Evolutionary conservation across 2,329 filamentous ascomycete genomes (phyloP).

Genomic region (Aspergillus japonicus): DNA sequence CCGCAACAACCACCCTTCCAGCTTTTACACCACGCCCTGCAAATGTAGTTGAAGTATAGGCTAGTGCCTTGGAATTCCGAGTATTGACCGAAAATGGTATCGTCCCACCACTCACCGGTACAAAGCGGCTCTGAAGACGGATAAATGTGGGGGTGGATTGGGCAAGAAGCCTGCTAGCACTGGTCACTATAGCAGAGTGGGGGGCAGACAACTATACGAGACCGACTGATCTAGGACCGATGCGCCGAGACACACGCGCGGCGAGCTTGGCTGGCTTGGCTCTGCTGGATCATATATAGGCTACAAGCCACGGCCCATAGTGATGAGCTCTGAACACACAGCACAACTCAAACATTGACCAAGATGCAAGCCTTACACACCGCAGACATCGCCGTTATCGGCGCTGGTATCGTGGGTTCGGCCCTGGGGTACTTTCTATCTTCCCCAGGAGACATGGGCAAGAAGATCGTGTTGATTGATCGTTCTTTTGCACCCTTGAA

Average conservation of each 20-base stretch:
- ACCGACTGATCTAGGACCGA: background rate
- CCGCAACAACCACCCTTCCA: background rate
- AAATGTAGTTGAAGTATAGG: background rate
- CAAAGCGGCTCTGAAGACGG: background rate
- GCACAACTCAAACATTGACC: background rate
- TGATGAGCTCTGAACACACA: background rate
- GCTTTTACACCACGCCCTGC: background rate
- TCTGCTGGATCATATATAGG: background rate
- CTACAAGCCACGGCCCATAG: background rate
- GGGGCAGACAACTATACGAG: background rate
- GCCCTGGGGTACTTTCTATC: slow-evolving; percentile 35
- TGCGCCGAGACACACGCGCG: slow-evolving; percentile 1
- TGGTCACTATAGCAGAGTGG: background rate
- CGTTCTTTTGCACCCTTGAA: slow-evolving; percentile 25
- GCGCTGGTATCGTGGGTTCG: slow-evolving; percentile 38
- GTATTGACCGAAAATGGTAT: background rate
- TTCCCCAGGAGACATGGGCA: slow-evolving; percentile 3
- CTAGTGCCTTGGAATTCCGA: background rate
- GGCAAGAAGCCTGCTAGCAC: background rate
- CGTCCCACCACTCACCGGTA: background rate
- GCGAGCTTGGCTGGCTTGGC: background rate
- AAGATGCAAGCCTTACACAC: background rate
- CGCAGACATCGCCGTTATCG: slow-evolving; percentile 25
- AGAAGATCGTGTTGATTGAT: slow-evolving; percentile 27
- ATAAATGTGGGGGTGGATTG: background rate